These are phyloP conservation scores for Angomonas ambiguus DNA, from an alignment of 208 protist species.

Conservation along the genomic window DNA sequence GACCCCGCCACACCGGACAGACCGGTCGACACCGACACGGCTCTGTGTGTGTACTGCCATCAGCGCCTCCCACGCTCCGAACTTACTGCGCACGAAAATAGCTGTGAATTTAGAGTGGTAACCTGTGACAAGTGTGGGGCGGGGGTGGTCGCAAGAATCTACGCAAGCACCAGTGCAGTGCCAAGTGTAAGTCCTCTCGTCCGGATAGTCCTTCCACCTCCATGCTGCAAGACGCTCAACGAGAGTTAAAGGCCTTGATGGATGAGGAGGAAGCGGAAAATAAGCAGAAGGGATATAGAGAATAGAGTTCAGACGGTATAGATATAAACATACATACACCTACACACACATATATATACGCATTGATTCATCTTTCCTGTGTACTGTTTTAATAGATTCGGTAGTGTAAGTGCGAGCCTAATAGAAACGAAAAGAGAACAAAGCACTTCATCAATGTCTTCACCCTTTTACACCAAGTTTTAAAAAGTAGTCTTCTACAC, in stretches of 20 bases:
- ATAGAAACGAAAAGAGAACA: conserved; percentile 12
- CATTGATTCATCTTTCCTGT: neutral
- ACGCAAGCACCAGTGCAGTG: neutral
- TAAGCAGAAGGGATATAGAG: conserved; percentile 3
- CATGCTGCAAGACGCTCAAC: conserved; percentile 63
- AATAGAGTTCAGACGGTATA: neutral
- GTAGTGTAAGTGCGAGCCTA: neutral
- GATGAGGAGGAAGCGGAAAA: conserved; percentile 39
- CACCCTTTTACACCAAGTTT: neutral
- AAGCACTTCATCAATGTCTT: neutral
- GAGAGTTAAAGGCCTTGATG: conserved; percentile 52
- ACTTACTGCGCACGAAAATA: conserved; percentile 22
- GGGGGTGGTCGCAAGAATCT: neutral
- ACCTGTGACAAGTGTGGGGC: conserved; percentile 3
- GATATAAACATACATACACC: neutral
- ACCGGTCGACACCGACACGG: neutral
- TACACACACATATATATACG: neutral
- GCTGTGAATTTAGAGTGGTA: conserved; percentile 21
- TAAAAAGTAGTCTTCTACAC: neutral
- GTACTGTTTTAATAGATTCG: neutral
- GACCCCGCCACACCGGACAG: conserved; percentile 1
- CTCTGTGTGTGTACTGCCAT: conserved; percentile 31
- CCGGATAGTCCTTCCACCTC: conserved; percentile 16
- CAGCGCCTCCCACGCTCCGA: conserved; percentile 10
- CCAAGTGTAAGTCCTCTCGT: neutral